Conservation (phyloP, 352 stramenopile genomes). For the Phytophthora sojae region DNA sequence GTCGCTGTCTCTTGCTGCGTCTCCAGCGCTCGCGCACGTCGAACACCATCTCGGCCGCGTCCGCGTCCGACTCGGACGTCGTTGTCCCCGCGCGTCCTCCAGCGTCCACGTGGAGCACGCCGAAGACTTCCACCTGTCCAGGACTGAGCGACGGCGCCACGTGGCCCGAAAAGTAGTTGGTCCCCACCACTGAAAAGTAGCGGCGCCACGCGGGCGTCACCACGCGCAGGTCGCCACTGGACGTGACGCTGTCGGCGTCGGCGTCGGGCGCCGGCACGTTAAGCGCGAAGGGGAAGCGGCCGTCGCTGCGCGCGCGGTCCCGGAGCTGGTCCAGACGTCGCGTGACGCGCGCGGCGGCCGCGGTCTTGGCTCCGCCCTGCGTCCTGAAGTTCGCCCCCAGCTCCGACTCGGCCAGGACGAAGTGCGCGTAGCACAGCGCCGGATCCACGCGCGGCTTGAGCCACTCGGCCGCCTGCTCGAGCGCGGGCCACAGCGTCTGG, state of each 20-base stretch:
- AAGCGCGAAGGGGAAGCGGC: conserved; percentile 64
- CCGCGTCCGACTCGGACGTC: conserved; percentile 31
- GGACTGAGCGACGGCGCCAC: conserved; percentile 60
- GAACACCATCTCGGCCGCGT: conserved; percentile 60
- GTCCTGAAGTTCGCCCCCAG: conserved; percentile 5
- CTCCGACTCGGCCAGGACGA: conserved; percentile 37
- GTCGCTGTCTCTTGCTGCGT: conserved; percentile 64
- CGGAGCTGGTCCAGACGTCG: conserved; percentile 44
- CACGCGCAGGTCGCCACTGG: conserved; percentile 55
- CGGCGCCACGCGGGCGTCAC: conserved; percentile 46
- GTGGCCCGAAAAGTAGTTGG: conserved; percentile 67
- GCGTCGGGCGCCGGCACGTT: conserved; percentile 12
- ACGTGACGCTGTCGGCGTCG: conserved; percentile 19
- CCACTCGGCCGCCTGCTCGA: conserved; percentile 54
- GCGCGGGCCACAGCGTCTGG: conserved; percentile 49
- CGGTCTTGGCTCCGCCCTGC: conserved; percentile 12
- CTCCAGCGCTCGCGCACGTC: conserved; percentile 75
- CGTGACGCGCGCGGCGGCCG: conserved; percentile 18
- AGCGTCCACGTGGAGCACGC: conserved; percentile 61
- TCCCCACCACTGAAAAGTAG: conserved; percentile 68
- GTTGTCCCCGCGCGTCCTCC: conserved; percentile 22
- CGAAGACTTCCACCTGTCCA: conserved; percentile 62
- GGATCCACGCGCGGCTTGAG: conserved; percentile 48
- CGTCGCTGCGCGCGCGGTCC: conserved; percentile 41
- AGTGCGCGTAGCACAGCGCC: conserved; percentile 59